Evolutionary conservation across 2,329 filamentous ascomycete species (phyloP).

Genomic region (Clonostachys rhizophaga): DNA sequence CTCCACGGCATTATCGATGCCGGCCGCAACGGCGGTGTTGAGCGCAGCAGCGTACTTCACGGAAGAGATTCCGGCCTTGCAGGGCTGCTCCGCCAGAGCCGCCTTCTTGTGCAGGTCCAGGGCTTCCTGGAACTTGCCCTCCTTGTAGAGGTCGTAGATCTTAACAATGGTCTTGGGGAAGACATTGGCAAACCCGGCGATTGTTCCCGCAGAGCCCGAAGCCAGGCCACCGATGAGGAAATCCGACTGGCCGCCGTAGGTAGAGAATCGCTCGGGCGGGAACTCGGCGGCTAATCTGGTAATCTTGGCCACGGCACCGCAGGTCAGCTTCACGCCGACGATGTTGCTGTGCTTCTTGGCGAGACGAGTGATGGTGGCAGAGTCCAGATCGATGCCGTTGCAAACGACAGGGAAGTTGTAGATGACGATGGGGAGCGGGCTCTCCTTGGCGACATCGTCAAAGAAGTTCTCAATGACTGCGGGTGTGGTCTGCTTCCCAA

Average conservation of each 20-base stretch:
- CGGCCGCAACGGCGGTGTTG: slow-evolving; percentile 53
- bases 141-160: slow-evolving; percentile 57
- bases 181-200: slow-evolving; percentile 60
- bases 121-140: slow-evolving; percentile 53
- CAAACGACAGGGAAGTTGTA: slow-evolving; percentile 69
- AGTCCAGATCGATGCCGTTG: slow-evolving; percentile 65
- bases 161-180: slow-evolving; percentile 51
- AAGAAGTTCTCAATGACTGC: slow-evolving; percentile 57
- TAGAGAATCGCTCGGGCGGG: slow-evolving; percentile 22
- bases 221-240: slow-evolving; percentile 60
- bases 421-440: slow-evolving; percentile 52
- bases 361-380: slow-evolving; percentile 58
- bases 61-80: slow-evolving; percentile 61
- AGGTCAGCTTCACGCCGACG: slow-evolving; percentile 60
- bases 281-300: slow-evolving; percentile 40
- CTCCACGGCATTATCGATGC: slow-evolving; percentile 53
- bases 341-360: slow-evolving; percentile 32
- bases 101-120: slow-evolving; percentile 55
- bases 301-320: slow-evolving; percentile 57
- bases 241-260: slow-evolving; percentile 69
- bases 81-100: slow-evolving; percentile 60
- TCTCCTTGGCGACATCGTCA: slow-evolving; percentile 44
- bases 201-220: slow-evolving; percentile 53
- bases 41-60: slow-evolving; percentile 64
- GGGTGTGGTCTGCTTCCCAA: slow-evolving; percentile 55